phyloP scores from a whole-genome alignment of 257 asterid species.

The Fraxinus cuspidata region DNA sequence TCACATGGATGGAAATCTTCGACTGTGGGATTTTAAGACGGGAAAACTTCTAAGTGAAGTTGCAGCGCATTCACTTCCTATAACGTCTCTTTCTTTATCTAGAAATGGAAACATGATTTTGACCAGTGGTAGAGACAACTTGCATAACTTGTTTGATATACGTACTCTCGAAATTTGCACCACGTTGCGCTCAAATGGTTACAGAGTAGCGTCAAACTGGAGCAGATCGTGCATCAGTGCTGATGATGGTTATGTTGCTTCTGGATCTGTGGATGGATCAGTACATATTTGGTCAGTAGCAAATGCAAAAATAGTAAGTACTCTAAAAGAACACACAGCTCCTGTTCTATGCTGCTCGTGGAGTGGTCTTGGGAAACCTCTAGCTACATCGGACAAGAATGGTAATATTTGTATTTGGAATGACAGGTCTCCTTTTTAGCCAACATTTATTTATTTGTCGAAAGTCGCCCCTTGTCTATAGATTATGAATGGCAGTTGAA shows the following conservation, averaged over 20 bases:
- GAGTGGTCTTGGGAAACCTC: slow-evolving; percentile 82
- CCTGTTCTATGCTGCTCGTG: slow-evolving; percentile 81
- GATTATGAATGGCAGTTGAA: background rate
- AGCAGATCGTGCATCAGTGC: too few species aligned
- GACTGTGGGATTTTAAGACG: slow-evolving; percentile 50
- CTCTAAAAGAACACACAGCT: slow-evolving; percentile 67
- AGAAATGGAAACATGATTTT: slow-evolving; percentile 73
- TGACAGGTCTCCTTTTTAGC: background rate
- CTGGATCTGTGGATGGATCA: too few species aligned
- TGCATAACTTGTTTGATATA: slow-evolving; percentile 81
- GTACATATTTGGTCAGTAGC: too few species aligned
- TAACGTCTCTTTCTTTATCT: slow-evolving; percentile 47
- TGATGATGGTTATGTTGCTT: too few species aligned
- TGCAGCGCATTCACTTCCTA: too few species aligned
- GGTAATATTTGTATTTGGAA: slow-evolving; percentile 79
- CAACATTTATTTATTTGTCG: background rate
- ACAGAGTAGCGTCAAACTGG: too few species aligned
- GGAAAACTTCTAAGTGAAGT: slow-evolving; percentile 52
- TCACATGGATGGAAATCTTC: slow-evolving; percentile 85
- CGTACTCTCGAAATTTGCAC: slow-evolving; percentile 39
- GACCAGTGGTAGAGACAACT: slow-evolving; percentile 94
- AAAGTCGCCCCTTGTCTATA: too few species aligned
- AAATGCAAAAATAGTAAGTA: slow-evolving; percentile 18
- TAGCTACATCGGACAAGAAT: slow-evolving; percentile 82
- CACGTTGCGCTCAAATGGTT: too few species aligned